Evolutionary conservation across 192 early-diverging fungal genomes (phyloP).

Genomic region (Lobosporangium transversale): DNA sequence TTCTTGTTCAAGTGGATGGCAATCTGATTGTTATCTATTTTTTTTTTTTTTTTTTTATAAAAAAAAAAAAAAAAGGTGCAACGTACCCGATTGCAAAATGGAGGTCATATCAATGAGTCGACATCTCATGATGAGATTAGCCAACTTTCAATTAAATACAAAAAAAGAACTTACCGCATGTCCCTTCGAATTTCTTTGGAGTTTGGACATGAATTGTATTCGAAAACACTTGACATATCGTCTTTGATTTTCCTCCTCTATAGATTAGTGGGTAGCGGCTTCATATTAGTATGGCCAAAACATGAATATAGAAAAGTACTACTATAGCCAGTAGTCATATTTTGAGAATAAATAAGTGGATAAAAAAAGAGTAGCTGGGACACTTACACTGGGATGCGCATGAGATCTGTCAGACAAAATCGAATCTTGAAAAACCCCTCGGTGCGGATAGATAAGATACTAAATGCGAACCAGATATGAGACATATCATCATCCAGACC

Average conservation of each 20-base stretch:
- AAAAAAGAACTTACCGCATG: conserved; percentile 39
- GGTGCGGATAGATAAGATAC: conserved; percentile 38
- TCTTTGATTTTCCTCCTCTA: conserved; percentile 21
- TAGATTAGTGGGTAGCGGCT: no score
- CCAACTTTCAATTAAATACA: no score
- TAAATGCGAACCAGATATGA: conserved; percentile 42
- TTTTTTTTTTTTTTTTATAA: no score
- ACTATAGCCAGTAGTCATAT: no score
- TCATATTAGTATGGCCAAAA: no score
- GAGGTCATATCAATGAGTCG: no score
- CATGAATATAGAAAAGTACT: no score
- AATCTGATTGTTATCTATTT: conserved; percentile 32
- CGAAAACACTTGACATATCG: conserved; percentile 26
- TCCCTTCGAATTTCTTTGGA: conserved; percentile 40
- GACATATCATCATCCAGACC: conserved; percentile 19
- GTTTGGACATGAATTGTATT: conserved; percentile 42
- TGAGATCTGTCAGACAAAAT: conserved; percentile 28
- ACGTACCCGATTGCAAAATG: no score
- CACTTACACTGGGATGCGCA: conserved; percentile 30
- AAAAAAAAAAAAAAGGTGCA: no score
- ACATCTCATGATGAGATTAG: no score
- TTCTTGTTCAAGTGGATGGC: conserved; percentile 31
- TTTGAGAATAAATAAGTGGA: no score
- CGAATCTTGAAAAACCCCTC: conserved; percentile 43
- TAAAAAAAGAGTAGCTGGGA: no score